Percentiles rank a stretch among this genome's conserved stretches.
These are phyloP conservation scores for Colletotrichum somersetense DNA, from an alignment of 2,329 filamentous ascomycete genomes.

Conservation along the genomic window DNA sequence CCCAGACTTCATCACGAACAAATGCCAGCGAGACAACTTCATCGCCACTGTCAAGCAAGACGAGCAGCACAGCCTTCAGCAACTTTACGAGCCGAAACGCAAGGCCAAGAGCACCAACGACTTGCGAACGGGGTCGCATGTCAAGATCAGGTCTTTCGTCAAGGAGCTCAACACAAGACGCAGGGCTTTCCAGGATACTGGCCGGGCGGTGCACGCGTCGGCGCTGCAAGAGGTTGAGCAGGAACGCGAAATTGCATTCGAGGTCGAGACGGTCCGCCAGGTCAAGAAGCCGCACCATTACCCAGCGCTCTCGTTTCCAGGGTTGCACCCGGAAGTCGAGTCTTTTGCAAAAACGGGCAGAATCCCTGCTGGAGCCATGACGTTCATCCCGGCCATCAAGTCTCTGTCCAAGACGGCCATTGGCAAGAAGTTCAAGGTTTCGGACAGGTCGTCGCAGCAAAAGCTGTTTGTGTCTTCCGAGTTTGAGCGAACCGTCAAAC, in stretches of 20 bases:
- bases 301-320: constrained; percentile 55
- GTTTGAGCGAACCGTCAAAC: constrained; percentile 61
- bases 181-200: constrained; percentile 50
- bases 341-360: constrained; percentile 60
- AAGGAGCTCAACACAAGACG: constrained; percentile 51
- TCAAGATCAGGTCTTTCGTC: constrained; percentile 45
- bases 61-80: constrained; percentile 68
- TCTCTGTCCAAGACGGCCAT: constrained; percentile 53
- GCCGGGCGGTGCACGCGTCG: constrained; percentile 60
- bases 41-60: constrained; percentile 60
- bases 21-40: constrained; percentile 50
- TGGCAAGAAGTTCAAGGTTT: constrained; percentile 51
- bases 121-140: constrained; percentile 24
- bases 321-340: constrained; percentile 61
- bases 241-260: constrained; percentile 70
- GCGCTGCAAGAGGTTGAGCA: constrained; percentile 71
- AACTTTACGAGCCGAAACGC: constrained; percentile 64
- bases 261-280: constrained; percentile 69
- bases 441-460: constrained; percentile 36
- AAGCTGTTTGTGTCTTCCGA: constrained; percentile 57
- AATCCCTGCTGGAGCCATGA: constrained; percentile 52
- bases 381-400: constrained; percentile 57
- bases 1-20: constrained; percentile 54
- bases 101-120: constrained; percentile 44
- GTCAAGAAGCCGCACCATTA: constrained; percentile 61